These are phyloP conservation scores for Panicum miliaceum DNA, from an alignment of 176 grass and related monocot species.

Conservation along the genomic window DNA sequence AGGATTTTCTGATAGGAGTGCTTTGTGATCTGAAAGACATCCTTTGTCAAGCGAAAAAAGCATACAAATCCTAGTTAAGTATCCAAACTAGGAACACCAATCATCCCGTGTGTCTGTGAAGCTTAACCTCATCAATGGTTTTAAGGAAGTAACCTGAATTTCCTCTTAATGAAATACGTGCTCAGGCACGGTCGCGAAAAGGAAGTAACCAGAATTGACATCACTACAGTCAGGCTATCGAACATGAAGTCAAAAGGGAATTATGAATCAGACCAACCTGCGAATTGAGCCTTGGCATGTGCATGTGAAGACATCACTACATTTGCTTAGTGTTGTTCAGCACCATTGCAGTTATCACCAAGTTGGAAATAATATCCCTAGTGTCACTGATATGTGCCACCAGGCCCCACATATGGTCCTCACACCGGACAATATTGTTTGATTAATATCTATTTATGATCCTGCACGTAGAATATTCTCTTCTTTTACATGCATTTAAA, in stretches of 20 bases:
- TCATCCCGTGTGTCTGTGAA: background rate
- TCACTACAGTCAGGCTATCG: too few relatives aligned
- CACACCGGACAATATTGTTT: background rate
- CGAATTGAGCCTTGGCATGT: background rate
- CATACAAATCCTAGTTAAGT: background rate
- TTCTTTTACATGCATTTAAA: conserved; percentile 28
- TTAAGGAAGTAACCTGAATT: conserved; percentile 7
- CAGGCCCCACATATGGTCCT: background rate
- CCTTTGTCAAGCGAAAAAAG: background rate
- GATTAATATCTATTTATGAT: background rate
- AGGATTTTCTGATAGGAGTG: background rate
- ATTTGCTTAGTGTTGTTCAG: conserved; percentile 1
- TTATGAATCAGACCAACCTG: too few relatives aligned
- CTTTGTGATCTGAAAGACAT: conserved; percentile 9
- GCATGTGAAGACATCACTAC: background rate
- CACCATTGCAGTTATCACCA: background rate
- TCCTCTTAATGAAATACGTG: too few relatives aligned
- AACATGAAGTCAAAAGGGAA: too few relatives aligned
- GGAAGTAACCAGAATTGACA: background rate
- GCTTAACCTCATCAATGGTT: background rate
- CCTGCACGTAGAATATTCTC: background rate
- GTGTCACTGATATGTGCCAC: conserved; percentile 1
- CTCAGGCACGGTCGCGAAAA: too few relatives aligned
- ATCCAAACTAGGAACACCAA: conserved; percentile 11
- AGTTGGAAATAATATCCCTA: background rate